Evolutionary conservation across 805 yeast genomes (phyloP), one percentile per base, ranked within the genome.

Genomic region (Ogataea wickerhamii): DNA sequence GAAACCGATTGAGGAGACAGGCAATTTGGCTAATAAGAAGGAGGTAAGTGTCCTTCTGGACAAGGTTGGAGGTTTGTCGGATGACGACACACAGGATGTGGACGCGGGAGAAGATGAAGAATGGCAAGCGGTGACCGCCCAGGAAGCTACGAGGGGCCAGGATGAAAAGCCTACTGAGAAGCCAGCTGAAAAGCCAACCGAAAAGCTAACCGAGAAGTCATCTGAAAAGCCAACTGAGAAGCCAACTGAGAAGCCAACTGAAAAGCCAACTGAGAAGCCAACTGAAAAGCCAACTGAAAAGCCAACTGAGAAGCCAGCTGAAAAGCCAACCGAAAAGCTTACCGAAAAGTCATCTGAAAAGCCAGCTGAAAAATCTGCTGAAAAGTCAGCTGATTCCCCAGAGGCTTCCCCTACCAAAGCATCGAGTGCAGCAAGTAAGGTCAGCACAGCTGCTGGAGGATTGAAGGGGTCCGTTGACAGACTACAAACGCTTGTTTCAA

Each of bases 401-500:
- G 37, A 18, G 18, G 29, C 11, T 7, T 11, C 17, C 8, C n/a
- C 29, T 26, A 26, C 29, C 7, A 26, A 11, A 13, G 54, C 66
- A 21, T 19, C 41, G 12, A 65, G 67, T 23, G 74, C 82, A 22
- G 64, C 45, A 3, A 13, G 39, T 28, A 36, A 49, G 32, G 46
- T 43, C 16, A 53, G 63, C 13, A 57, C 66, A 20, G 69, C 72
- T 19, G 76, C 85, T 14, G 71, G 83, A 22, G 83, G 88, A 0
- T 67, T 85, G 43, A 82, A 82, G 52, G 82, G 76, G 7, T 78
- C 87, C 1, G 80, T 84, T 22, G 91, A 82, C 47, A 80, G 74
- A 45, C 66, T 85, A 38, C 76, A 83, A 4, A 41, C 63, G 2
- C 60, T 85, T 23, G 87, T 82, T 16, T 64, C 66, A 3, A 65